Conservation (phyloP, 305 asterid genomes). For the Solanum hybrid region DNA sequence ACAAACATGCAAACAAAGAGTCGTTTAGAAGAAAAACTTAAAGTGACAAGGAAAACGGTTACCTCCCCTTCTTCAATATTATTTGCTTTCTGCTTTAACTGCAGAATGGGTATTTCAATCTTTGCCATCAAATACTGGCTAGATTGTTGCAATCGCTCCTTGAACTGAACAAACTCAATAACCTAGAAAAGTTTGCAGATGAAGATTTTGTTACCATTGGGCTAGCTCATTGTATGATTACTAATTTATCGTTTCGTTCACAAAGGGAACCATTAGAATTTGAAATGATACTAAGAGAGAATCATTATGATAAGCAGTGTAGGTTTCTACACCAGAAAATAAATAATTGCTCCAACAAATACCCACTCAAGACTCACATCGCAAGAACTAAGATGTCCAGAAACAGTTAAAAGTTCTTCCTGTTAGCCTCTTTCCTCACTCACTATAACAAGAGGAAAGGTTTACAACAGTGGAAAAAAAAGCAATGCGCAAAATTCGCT, state of each 20-base stretch:
- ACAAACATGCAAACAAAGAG: not conserved
- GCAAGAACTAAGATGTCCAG: not conserved
- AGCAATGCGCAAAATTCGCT: not conserved
- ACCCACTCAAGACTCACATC: not conserved
- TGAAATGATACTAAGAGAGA: not conserved
- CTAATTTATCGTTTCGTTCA: not conserved
- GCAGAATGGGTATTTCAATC: slow-evolving; percentile 79
- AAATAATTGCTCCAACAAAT: not conserved
- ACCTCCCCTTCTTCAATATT: slow-evolving; percentile 80
- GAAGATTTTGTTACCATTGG: slow-evolving; percentile 6
- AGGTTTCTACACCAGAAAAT: not conserved
- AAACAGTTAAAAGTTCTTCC: not conserved
- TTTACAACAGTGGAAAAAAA: not conserved
- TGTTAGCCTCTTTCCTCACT: not conserved
- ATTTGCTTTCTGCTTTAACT: slow-evolving; percentile 73
- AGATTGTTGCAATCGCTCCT: slow-evolving; percentile 77
- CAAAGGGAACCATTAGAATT: not conserved
- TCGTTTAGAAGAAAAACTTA: not conserved
- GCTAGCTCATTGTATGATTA: not conserved
- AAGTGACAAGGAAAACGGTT: slow-evolving; percentile 5
- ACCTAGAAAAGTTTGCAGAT: slow-evolving; percentile 41
- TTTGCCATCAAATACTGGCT: slow-evolving; percentile 77
- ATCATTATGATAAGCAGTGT: not conserved
- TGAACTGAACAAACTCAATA: slow-evolving; percentile 89
- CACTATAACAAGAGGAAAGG: not conserved